Conservation (phyloP, 495 filamentous ascomycete genomes). For the Mycothermus thermophilus region DNA sequence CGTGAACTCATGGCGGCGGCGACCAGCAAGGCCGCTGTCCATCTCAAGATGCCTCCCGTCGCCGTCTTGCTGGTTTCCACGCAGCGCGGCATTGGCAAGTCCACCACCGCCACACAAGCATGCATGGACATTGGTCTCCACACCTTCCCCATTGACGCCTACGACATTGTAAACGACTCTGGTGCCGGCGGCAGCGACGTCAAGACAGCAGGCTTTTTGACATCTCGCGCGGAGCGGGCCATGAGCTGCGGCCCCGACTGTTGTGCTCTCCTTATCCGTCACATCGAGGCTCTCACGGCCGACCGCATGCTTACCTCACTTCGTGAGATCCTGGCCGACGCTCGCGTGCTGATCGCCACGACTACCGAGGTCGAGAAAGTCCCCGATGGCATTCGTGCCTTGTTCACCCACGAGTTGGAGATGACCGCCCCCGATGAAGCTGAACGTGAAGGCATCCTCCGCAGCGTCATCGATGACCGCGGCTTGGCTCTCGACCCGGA, state of each 20-base stretch:
- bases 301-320: conserved; percentile 76
- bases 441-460: conserved; percentile 77
- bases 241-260: conserved; percentile 72
- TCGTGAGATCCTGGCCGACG: conserved; percentile 58
- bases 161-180: conserved; percentile 83
- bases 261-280: conserved; percentile 70
- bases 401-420: conserved; percentile 94
- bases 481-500: conserved; percentile 59
- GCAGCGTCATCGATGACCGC: conserved; percentile 58
- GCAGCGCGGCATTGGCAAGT: conserved; percentile 84
- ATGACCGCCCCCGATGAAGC: conserved; percentile 85
- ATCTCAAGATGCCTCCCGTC: conserved; percentile 73
- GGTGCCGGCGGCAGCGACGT: conserved; percentile 76
- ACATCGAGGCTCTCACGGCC: conserved; percentile 80
- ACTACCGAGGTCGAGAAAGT: conserved; percentile 91
- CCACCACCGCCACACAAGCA: conserved; percentile 57
- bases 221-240: conserved; percentile 75
- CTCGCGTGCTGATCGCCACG: conserved; percentile 75
- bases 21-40: conserved; percentile 73
- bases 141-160: conserved; percentile 77
- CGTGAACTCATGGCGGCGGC: conserved; percentile 79
- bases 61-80: conserved; percentile 79
- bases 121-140: conserved; percentile 83
- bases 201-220: conserved; percentile 80
- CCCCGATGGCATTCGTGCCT: conserved; percentile 70